Evolutionary conservation across 2,329 filamentous ascomycete species (phyloP), one percentile per base, ranked within the genome.

Genomic region (Escovopsis sp.): DNA sequence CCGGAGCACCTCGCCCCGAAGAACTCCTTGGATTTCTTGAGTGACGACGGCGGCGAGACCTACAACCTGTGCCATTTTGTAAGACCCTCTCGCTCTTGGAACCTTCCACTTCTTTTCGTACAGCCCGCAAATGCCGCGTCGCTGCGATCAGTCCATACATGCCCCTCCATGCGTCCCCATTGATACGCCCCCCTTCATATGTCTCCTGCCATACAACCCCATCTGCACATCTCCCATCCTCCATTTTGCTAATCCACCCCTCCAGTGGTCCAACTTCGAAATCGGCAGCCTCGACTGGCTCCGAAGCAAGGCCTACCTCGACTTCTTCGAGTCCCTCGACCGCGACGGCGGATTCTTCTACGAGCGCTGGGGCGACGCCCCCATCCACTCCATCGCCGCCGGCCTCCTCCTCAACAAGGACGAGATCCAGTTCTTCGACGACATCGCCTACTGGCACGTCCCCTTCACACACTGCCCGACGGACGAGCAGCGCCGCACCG

Each of bases 41-140:
- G 84, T 53, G 85, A 94, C 48, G 87, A 98, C 48, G 77, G 74
- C 35, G 90, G 92, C 41, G 77, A 90, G 40, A 86, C 73, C 6
- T 98, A 96, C 66, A 98, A 96, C 65, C 76, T 87, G 56, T 98
- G 90, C 65, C 90, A 98, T 58, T 94, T 98, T 57, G 82, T 88
- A 71, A 60, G 80, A 69, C 28, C 13, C 26, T 35, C 28, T 26
- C 16, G 27, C 21, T 14, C 9, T 19, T 10, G 16, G 30, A 9
- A 23, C 15, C 4, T 8, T 16, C 10, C 4, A 6, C 6, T 3
- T 13, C 23, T 15, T 13, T 11, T 4, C 10, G 2, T 12, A n/a
- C n/a, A n/a, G n/a, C n/a, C n/a, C n/a, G n/a, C n/a, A n/a, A n/a
- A n/a, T n/a, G n/a, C n/a, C n/a, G n/a, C n/a, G n/a, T n/a, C n/a